Evolutionary conservation across 2,329 filamentous ascomycete species (phyloP), one percentile per base, ranked within the genome.

Genomic region (Atkinsonella hypoxylon): DNA sequence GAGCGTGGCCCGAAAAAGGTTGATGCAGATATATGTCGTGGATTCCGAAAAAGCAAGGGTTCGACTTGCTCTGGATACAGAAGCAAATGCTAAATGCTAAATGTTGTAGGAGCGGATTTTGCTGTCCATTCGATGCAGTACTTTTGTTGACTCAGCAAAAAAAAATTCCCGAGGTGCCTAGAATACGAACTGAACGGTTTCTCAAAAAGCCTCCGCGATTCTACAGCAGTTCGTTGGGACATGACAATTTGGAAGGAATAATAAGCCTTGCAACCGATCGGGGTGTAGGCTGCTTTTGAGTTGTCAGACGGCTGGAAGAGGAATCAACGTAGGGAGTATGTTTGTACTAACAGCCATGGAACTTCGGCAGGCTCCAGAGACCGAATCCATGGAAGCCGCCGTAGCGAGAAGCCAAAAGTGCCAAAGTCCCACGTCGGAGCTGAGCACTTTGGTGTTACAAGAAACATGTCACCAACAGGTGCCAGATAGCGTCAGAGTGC

Each of bases 281-380:
- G 55, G 55, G 52, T 47, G 55, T 53, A 49, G 53, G 55, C 55
- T 55, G 58, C 55, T 60, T 59, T 58, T 60, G 57, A 59, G 51
- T 50, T 45, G 50, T 45, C 26, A 26, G 45, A 36, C 34, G 48
- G 45, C 31, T 49, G 42, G 18, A 47, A 52, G 38, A 53, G 39
- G 5, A 48, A 44, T 47, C 18, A 26, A 26, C 26, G 26, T 26
- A 26, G 26, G 26, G 26, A 26, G 26, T 26, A 26, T 26, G 26
- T 8, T 26, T 26, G 26, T 26, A 26, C 26, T 30, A 48, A 42
- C 47, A 20, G 44, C 46, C 36, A 47, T 48, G 51, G 30, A 53
- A 47, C 39, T 48, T 46, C 47, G 51, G 45, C 55, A 53, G 54
- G 40, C 42, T 50, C 44, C 50, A 51, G 41, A 39, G 17, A 48